Evolutionary conservation across 352 stramenopile species (phyloP), one percentile per base, ranked within the genome.

Genomic region (Globisporangium viniferum): DNA sequence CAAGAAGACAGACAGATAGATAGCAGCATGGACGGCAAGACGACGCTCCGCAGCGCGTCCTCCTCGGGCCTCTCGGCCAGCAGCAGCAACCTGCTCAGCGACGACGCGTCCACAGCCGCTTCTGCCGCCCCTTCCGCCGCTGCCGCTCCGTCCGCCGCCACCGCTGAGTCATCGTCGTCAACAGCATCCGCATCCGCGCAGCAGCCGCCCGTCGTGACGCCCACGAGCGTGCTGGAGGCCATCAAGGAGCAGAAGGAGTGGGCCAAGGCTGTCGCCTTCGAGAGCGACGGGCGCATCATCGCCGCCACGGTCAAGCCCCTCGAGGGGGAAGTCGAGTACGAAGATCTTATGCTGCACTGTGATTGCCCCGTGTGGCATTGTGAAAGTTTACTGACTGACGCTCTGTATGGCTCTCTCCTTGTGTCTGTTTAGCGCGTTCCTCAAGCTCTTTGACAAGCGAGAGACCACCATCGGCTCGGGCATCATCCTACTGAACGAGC

Each of bases 381-480:
- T 49, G 41, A 49, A n/a, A 49, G 15, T 49, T 20, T n/a, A 7
- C 20, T 8, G 20, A n/a, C 41, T 49, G 41, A 49, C 41, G 5
- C 41, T 49, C 41, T 67, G 29, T 67, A 53, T 76, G 39, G 60
- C 9, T 59, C 22, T 58, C 18, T 72, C 29, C 29, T 20, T 54
- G 14, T 64, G 51, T 66, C 41, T 59, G 44, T 72, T 7, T 44
- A 85, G 82, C 5, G 73, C 68, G 1, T 75, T 86, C 41, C 49
- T 83, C 8, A 85, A 87, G 63, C 79, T 94, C n/a, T 91, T 90
- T 39, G 77, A 88, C 73, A 91, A 91, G 78, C 86, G 86, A 10
- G 86, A 94, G 31, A 74, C 83, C 41, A 91, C 86, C 35, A 92
- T 94, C 65, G 83, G 76, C 20, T 79, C 80, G 0, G 86, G 86